Evolutionary conservation across 768 basidiomycete species (phyloP).

Genomic region (Lactarius trivialis): DNA sequence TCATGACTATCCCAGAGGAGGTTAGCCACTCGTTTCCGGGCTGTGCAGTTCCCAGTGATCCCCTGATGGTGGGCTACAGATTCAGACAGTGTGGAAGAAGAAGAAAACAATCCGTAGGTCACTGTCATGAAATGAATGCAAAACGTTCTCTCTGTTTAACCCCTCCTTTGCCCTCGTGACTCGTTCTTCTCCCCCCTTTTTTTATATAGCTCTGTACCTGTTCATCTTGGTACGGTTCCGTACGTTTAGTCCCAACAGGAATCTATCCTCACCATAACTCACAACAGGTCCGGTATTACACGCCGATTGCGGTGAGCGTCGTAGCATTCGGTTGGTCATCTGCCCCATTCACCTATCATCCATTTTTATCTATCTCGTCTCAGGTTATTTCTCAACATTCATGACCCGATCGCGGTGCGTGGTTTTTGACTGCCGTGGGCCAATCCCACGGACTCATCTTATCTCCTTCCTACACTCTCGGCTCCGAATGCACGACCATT

Average conservation of each 20-base stretch:
- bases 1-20: slow-evolving; percentile 18
- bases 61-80: background rate
- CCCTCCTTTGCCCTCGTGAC: background rate
- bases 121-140: background rate
- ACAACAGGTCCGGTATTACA: slow-evolving; percentile 19
- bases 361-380: background rate
- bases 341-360: background rate
- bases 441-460: background rate
- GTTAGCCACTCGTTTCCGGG: background rate
- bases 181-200: background rate
- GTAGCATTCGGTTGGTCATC: slow-evolving; percentile 17
- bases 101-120: slow-evolving; percentile 21
- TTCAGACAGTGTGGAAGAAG: slow-evolving; percentile 22
- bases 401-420: slow-evolving; percentile 22
- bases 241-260: background rate
- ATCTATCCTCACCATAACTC: background rate
- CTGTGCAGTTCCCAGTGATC: background rate
- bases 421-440: background rate
- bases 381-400: slow-evolving; percentile 19
- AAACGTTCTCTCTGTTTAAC: background rate
- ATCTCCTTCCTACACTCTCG: background rate
- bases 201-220: slow-evolving; percentile 16
- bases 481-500: background rate
- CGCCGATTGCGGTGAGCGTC: slow-evolving; percentile 12
- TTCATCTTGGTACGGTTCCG: slow-evolving; percentile 14